Base-by-base conservation (phyloP, 176 grass and related monocot species). In the Juncus inflexus region DNA sequence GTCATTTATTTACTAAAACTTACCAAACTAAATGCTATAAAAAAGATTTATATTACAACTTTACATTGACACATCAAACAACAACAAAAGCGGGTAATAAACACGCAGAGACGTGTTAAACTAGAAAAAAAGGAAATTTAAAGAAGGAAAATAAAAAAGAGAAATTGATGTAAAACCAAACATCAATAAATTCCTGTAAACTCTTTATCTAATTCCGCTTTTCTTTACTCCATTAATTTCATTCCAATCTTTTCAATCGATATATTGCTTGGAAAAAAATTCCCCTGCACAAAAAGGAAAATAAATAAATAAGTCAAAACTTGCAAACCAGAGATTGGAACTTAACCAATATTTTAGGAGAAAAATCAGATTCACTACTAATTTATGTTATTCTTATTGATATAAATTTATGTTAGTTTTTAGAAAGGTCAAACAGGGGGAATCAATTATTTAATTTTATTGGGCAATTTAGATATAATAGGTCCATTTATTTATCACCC, bases 191-290 rank as follows among this genome's bases (percentile, higher is more conserved):
- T 71, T 12, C 39, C 52, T 4, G 3, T 10, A 13, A 71, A 3
- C 67, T 71, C 54, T 59, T 42, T 71, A 28, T 28, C 67, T 35
- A 57, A 57, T 42, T 71, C 42, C 37, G 28, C 67, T 71, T 47
- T 28, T 71, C 67, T 40, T 57, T 3, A 35, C 38, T 16, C 57
- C 52, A 71, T 35, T 19, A 59, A 36, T 55, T 58, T 42, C 52
- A 15, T 52, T 70, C 43, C 3, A 70, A 70, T 71, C 52, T 59
- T 47, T 71, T 71, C 67, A 71, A 71, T 71, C 38, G 57, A 71
- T 59, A 7, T n/a, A 15, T 58, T 41, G 53, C 42, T 71, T 71
- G 4, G 67, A 71, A 37, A 58, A 71, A 15, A 71, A 71, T 71
- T 71, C 52, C 52, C 39, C 67, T 71, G 52, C 12, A 52, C 39